Base-by-base conservation (phyloP, 805 yeast species). In the Teunomyces funiuensis region DNA sequence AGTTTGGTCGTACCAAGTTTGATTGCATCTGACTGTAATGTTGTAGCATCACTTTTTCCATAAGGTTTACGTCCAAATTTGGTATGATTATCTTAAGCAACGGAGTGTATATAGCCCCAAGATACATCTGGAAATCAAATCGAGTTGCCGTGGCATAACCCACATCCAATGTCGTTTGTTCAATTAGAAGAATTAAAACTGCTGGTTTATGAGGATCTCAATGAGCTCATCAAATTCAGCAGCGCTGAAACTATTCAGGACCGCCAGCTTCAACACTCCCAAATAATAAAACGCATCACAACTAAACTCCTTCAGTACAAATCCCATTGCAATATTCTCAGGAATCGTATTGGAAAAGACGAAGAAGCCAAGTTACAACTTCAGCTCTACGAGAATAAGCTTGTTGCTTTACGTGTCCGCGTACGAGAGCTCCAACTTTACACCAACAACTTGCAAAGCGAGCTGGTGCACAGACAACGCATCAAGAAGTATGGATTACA, bases 391-490 rank as follows among this genome's bases (percentile, higher is more conserved):
- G 42, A 45, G 15, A 44, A 49, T 19, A 61, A 58, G 30, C 45
- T 53, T 9, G 34, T 26, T 8, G 42, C 54, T 7, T 47, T 69
- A 27, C 58, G 54, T 36, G 36, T 39, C 4, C 49, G 57, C 30
- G 55, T 66, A 4, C 58, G 62, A 41, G 51, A 60, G 7, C 49
- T 58, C 8, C 73, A 66, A 41, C 40, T 69, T 28, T 43, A 46
- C 13, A 52, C 64, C 4, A 52, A 62, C 34, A 44, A 49, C 3
- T 39, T 52, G 26, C 63, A 65, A 40, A 54, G 53, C 26, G 61
- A 61, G 23, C 38, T 51, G 9, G 46, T 58, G 4, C 73, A 67
- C 45, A 46, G 58, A 36, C 61, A 62, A 33, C 45, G 73, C 42
- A 50, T 69, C 9, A 51, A 49, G 7, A 56, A 54, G 46, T 68